Base-by-base conservation (phyloP, 176 grass and related monocot genomes). In the Typha latifolia region DNA sequence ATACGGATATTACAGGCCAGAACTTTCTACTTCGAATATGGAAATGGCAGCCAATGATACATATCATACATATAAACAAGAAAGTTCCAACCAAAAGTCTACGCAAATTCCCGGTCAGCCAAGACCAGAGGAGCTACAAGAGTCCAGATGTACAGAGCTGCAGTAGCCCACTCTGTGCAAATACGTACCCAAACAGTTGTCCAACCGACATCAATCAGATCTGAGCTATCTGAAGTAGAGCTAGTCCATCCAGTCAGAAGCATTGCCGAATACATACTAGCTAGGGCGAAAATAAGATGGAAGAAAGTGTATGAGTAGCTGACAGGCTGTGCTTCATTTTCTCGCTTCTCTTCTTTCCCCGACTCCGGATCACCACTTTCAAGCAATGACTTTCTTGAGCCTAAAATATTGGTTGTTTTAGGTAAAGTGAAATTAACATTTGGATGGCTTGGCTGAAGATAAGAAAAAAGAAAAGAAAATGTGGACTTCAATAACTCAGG, bases 261-360 rank as follows among this genome's bases (percentile, higher is more conserved):
- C 92, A 96, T 96, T 62, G 85, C 88, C 2, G 92, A 96, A 63
- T 96, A 96, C 92, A 96, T 96, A 63, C 92, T 96, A 4, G 92
- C 92, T 12, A 96, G 82, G 10, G 92, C 92, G 43, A 96, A 96
- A 51, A 91, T 91, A 62, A 96, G 80, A 82, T 96, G 92, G 75
- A 96, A 96, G 72, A 96, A 96, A 15, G 82, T 91, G 67, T 96
- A 96, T 23, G 92, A 96, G 74, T 96, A 96, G 80, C 61, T 88
- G 50, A 96, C 92, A 0, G 85, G 85, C 0, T 74, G 72, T 0
- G 72, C 61, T 37, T 86, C 88, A 5, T 62, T 68, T 51, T 85
- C 77, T 72, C 90, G 85, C 29, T 48, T 66, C 12, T 68, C 51
- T 1, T 59, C 67, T 68, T 87, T 88, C 32, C 88, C 92, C 1